Evolutionary conservation across 371 early-diverging fungal species (phyloP).

Genomic region (Actinomucor elegans): DNA sequence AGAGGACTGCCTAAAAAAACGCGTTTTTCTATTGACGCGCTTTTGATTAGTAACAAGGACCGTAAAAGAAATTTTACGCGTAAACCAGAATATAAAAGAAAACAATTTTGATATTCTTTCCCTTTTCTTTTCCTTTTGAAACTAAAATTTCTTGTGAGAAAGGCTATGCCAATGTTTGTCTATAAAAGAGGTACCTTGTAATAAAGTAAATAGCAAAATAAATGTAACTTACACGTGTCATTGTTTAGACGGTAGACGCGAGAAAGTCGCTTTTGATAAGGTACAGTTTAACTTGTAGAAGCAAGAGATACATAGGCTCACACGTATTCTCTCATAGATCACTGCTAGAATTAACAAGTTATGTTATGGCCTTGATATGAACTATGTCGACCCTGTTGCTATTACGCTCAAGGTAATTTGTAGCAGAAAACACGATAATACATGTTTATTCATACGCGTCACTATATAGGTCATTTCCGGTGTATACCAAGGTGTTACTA

Average conservation of each 20-base stretch:
- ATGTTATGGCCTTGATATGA: constrained; percentile 83
- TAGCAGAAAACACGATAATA: too few species aligned
- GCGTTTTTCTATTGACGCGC: too few species aligned
- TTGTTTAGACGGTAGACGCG: constrained; percentile 73
- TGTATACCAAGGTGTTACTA: constrained; percentile 90
- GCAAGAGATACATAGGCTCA: not conserved
- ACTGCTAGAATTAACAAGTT: constrained; percentile 85
- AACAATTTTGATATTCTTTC: not conserved
- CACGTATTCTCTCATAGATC: constrained; percentile 57
- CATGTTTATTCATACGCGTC: not conserved
- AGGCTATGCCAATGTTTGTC: constrained; percentile 63
- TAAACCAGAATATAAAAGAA: not conserved
- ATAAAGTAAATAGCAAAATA: not conserved
- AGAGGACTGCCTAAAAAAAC: too few species aligned
- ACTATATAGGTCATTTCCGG: constrained; percentile 66
- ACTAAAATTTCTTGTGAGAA: not conserved
- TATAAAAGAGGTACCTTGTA: constrained; percentile 64
- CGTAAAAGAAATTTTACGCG: too few species aligned
- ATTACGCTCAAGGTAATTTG: constrained; percentile 81
- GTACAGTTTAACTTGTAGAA: constrained; percentile 15
- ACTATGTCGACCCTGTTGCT: constrained; percentile 84
- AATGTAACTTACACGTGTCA: not conserved
- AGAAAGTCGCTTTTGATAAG: constrained; percentile 89
- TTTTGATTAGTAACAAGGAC: constrained; percentile 6
- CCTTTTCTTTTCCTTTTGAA: constrained; percentile 1